Percentiles rank a stretch among this genome's conserved stretches.
phyloP scores from a whole-genome alignment of 1,139 yeast species.

The Scheffersomyces segobiensis region DNA sequence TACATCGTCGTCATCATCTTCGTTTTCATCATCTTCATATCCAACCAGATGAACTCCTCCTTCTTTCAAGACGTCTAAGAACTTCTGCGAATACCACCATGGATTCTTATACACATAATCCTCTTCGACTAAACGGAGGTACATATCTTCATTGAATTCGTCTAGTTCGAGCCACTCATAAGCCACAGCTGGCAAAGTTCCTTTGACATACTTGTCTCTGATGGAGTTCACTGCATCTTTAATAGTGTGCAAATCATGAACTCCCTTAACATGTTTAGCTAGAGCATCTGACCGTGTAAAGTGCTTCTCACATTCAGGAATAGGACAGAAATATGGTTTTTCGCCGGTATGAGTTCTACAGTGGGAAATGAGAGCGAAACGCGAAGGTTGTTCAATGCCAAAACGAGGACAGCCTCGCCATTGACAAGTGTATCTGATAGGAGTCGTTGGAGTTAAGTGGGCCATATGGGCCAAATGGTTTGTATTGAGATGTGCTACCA shows the following conservation, averaged over 20 bases:
- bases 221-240: conserved; percentile 35
- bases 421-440: conserved; percentile 52
- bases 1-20: conserved; percentile 10
- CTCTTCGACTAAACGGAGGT: conserved; percentile 28
- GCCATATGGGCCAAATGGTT: conserved; percentile 27
- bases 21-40: conserved; percentile 7
- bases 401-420: conserved; percentile 63
- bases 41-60: neutral
- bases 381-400: conserved; percentile 57
- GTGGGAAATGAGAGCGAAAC: conserved; percentile 63
- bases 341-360: conserved; percentile 69
- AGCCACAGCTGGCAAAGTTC: neutral
- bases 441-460: conserved; percentile 17
- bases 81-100: conserved; percentile 44
- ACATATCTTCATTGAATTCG: conserved; percentile 27
- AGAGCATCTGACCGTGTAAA: conserved; percentile 64
- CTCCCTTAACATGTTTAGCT: conserved; percentile 62
- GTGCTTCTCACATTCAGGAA: conserved; percentile 68
- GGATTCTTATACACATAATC: conserved; percentile 40
- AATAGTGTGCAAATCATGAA: conserved; percentile 52
- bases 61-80: conserved; percentile 25
- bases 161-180: conserved; percentile 7
- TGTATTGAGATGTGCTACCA: conserved; percentile 35
- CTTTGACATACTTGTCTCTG: conserved; percentile 12
- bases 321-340: conserved; percentile 64